Percentiles rank a stretch among this genome's conserved stretches.
Conservation (phyloP, 805 yeast genomes). For the Isabelozyma gotoi region DNA sequence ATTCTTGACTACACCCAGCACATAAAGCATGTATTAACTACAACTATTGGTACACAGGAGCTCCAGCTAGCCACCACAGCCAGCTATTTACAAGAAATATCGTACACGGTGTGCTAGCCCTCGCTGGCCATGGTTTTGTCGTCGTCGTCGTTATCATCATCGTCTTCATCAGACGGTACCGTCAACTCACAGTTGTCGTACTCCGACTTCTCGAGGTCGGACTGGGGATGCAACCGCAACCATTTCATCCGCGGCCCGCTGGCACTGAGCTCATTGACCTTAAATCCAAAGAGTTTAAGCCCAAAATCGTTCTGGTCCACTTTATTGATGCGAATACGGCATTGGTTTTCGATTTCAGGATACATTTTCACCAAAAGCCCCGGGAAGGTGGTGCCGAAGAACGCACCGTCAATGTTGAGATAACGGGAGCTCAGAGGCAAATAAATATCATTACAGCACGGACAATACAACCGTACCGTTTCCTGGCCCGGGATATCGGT, state of each 20-base stretch:
- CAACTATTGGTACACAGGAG: too few relatives aligned
- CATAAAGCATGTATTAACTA: too few relatives aligned
- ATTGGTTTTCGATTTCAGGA: conserved; percentile 84
- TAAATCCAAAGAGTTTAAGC: conserved; percentile 85
- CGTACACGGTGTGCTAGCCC: conserved; percentile 7
- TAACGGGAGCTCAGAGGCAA: conserved; percentile 85
- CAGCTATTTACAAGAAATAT: not conserved
- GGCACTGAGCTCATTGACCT: conserved; percentile 66
- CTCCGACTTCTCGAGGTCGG: conserved; percentile 61
- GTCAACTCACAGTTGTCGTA: conserved; percentile 63
- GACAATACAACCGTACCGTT: conserved; percentile 90
- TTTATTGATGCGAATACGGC: conserved; percentile 51
- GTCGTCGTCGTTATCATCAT: conserved; percentile 25
- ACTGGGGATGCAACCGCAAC: conserved; percentile 78
- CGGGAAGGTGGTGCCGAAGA: conserved; percentile 94
- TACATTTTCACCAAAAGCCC: conserved; percentile 88
- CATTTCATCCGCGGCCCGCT: conserved; percentile 96
- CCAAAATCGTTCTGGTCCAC: conserved; percentile 57
- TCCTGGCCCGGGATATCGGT: conserved; percentile 89
- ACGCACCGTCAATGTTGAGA: conserved; percentile 91
- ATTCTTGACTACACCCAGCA: too few relatives aligned
- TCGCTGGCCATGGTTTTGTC: conserved; percentile 48
- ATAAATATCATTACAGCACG: conserved; percentile 90
- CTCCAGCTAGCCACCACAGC: too few relatives aligned
- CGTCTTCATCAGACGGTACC: conserved; percentile 41